phyloP scores from a whole-genome alignment of 2,329 filamentous ascomycete genomes.

The Sporothrix phasma region DNA sequence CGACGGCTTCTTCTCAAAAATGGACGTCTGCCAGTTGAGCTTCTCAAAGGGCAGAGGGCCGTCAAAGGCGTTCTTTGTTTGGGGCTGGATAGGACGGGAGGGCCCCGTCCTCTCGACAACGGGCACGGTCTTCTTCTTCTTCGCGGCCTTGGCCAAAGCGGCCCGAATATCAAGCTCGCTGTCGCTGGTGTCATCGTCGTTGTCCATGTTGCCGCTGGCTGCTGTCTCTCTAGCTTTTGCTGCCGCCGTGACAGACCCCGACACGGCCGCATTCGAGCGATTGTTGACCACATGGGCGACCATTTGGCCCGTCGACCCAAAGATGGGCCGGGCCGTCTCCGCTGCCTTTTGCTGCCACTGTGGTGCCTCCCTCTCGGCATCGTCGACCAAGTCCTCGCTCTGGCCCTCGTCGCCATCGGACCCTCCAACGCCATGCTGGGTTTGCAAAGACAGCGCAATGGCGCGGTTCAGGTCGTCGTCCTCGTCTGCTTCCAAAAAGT shows the following conservation, averaged over 20 bases:
- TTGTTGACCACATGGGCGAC: slow-evolving; percentile 69
- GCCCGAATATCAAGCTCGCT: slow-evolving; percentile 73
- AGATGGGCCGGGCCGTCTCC: slow-evolving; percentile 41
- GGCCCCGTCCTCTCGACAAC: slow-evolving; percentile 18
- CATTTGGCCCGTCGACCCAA: slow-evolving; percentile 44
- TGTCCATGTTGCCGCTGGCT: slow-evolving; percentile 7
- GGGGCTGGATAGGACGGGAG: slow-evolving; percentile 33
- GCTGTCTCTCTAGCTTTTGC: slow-evolving; percentile 28
- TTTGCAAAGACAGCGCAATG: slow-evolving; percentile 74
- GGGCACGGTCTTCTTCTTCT: slow-evolving; percentile 42
- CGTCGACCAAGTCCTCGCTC: slow-evolving; percentile 24
- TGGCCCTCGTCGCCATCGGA: slow-evolving; percentile 29
- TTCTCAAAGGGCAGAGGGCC: slow-evolving; percentile 89
- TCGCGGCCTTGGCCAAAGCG: slow-evolving; percentile 56
- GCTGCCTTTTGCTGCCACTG: slow-evolving; percentile 49
- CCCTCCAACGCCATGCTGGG: slow-evolving; percentile 37
- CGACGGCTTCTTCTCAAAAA: slow-evolving; percentile 36
- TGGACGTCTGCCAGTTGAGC: slow-evolving; percentile 56
- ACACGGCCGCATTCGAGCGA: slow-evolving; percentile 51
- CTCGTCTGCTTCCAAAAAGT: slow-evolving; percentile 28
- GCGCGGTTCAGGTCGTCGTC: slow-evolving; percentile 63
- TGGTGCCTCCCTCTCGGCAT: slow-evolving; percentile 42
- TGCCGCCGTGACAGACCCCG: neutral
- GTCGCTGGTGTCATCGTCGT: slow-evolving; percentile 52
- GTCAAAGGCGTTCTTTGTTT: slow-evolving; percentile 54